Evolutionary conservation across 495 filamentous ascomycete species (phyloP).

Genomic region (Melanomma pulvis-pyrius): DNA sequence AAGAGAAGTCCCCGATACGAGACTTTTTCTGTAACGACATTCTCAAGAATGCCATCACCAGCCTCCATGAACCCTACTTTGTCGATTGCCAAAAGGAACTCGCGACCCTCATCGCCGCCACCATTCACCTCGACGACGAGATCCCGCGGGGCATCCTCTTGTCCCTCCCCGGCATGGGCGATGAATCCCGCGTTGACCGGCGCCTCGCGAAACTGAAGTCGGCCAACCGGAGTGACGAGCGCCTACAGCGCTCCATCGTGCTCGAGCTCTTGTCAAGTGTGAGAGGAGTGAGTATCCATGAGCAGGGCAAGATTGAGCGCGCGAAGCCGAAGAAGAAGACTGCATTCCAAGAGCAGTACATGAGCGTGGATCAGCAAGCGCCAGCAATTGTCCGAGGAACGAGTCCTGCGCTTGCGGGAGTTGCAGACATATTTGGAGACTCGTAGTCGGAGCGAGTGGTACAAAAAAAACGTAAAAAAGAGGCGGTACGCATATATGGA

Average conservation of each 20-base stretch:
- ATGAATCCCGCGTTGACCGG: slow-evolving; percentile 62
- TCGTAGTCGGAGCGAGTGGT: too few relatives aligned
- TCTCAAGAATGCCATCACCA: slow-evolving; percentile 79
- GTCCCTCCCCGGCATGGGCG: slow-evolving; percentile 61
- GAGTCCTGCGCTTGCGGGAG: slow-evolving; percentile 53
- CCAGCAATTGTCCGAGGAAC: slow-evolving; percentile 35
- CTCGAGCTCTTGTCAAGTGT: slow-evolving; percentile 85
- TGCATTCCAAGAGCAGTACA: slow-evolving; percentile 59
- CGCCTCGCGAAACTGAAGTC: slow-evolving; percentile 60
- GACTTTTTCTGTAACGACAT: slow-evolving; percentile 90
- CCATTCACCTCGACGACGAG: slow-evolving; percentile 70
- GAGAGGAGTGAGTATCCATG: slow-evolving; percentile 85
- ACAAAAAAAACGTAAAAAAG: too few relatives aligned
- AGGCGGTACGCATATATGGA: too few relatives aligned
- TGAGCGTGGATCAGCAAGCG: slow-evolving; percentile 56
- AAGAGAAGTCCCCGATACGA: slow-evolving; percentile 57
- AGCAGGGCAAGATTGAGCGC: slow-evolving; percentile 78
- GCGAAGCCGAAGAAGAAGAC: slow-evolving; percentile 58
- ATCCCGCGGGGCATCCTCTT: slow-evolving; percentile 62
- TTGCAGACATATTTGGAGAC: slow-evolving; percentile 70
- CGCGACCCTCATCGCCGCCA: slow-evolving; percentile 81
- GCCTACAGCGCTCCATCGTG: slow-evolving; percentile 79
- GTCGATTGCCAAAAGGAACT: slow-evolving; percentile 95
- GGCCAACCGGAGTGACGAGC: slow-evolving; percentile 53
- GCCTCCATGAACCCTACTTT: slow-evolving; percentile 91